These are phyloP conservation scores for Colletotrichum chlorophyti DNA, from an alignment of 2,329 filamentous ascomycete genomes.

Conservation along the genomic window DNA sequence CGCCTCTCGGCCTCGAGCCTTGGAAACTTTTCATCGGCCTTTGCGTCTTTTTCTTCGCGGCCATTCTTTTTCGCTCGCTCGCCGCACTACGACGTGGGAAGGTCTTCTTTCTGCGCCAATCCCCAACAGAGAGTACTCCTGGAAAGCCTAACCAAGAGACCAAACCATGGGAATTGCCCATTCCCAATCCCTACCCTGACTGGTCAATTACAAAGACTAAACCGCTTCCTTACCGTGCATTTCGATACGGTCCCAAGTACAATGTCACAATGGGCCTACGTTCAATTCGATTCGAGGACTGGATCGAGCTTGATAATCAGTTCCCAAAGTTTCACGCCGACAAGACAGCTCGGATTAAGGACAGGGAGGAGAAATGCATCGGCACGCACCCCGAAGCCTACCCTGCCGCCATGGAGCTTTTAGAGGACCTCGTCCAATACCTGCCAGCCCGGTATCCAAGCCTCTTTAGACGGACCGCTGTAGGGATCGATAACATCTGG, in stretches of 20 bases:
- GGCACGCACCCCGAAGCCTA: slow-evolving; percentile 73
- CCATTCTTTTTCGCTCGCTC: not conserved
- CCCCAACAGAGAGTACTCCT: not conserved
- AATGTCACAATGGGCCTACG: slow-evolving; percentile 80
- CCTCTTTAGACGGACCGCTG: slow-evolving; percentile 68
- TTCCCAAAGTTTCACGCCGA: slow-evolving; percentile 75
- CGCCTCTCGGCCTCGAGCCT: not conserved
- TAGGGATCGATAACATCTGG: slow-evolving; percentile 73
- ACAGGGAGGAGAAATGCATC: slow-evolving; percentile 73
- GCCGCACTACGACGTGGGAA: not conserved
- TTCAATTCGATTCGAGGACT: slow-evolving; percentile 73
- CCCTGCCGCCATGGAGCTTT: slow-evolving; percentile 75
- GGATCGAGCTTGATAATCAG: slow-evolving; percentile 87
- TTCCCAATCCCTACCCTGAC: slow-evolving; percentile 66
- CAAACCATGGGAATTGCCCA: slow-evolving; percentile 61
- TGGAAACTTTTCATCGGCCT: slow-evolving; percentile 14
- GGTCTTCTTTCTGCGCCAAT: not conserved
- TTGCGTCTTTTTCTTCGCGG: slow-evolving; percentile 5
- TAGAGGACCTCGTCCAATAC: slow-evolving; percentile 76
- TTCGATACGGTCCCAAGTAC: slow-evolving; percentile 79
- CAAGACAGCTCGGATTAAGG: slow-evolving; percentile 71
- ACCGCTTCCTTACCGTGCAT: slow-evolving; percentile 79
- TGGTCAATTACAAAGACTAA: slow-evolving; percentile 75
- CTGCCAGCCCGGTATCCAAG: slow-evolving; percentile 77
- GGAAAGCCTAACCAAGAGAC: not conserved